Conservation (phyloP, 441 rosid species). For the Populus hybrid region DNA sequence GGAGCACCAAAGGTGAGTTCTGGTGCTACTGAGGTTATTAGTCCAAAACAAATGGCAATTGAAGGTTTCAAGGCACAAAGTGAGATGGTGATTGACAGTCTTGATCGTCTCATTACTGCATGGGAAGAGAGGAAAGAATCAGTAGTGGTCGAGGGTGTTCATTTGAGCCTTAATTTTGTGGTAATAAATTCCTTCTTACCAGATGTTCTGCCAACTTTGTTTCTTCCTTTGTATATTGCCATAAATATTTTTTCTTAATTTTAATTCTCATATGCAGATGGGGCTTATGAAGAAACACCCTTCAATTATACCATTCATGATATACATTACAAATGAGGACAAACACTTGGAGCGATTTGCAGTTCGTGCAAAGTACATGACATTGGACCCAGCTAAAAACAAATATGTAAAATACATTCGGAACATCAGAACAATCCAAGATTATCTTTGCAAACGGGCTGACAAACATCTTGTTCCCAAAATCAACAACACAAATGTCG, state of each 20-base stretch:
- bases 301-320: constrained; percentile 92
- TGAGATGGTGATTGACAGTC: constrained; percentile 98
- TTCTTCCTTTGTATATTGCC: not conserved
- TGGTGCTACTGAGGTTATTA: constrained; percentile 43
- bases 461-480: constrained; percentile 96
- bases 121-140: constrained; percentile 99
- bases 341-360: constrained; percentile 96
- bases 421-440: constrained; percentile 92
- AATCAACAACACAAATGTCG: constrained; percentile 94
- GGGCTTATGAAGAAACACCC: constrained; percentile 99
- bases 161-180: constrained; percentile 95
- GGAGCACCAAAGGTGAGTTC: constrained; percentile 37
- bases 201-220: not conserved
- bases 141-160: constrained; percentile 95
- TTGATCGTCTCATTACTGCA: constrained; percentile 82
- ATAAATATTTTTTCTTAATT: not conserved
- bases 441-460: constrained; percentile 82
- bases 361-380: constrained; percentile 97
- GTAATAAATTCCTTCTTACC: constrained; percentile 32
- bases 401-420: constrained; percentile 94
- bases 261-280: constrained; percentile 56
- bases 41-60: constrained; percentile 86
- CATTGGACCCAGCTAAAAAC: constrained; percentile 90
- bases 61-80: constrained; percentile 98
- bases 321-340: constrained; percentile 86